Base-by-base conservation (phyloP, 768 basidiomycete species). In the Neoboletus subvelutipes region DNA sequence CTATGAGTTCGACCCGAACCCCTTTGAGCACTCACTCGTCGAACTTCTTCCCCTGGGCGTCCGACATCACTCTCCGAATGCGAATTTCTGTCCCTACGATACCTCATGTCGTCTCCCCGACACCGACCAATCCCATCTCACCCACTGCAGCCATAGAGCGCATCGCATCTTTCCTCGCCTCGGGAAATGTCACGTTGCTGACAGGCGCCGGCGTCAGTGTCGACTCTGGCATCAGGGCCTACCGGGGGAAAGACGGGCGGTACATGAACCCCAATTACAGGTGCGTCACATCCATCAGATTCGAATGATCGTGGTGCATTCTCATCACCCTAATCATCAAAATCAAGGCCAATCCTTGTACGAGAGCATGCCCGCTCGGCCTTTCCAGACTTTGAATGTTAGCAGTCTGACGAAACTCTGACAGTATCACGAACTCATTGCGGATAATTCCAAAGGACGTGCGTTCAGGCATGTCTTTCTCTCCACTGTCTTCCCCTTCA, bases 201-300 rank as follows among this genome's bases (percentile, higher is more conserved):
- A 94, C 93, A 0, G 94, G 94, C 3, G 96, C 96, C 0, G 96
- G 96, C 8, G 91, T 97, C 61, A 92, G 90, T 69, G 94, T 98
- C 29, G 96, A 98, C 71, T 92, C 90, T 28, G 96, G 96, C 45
- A 96, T 98, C 58, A 79, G 92, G 62, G 94, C 94, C n/a, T 97
- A 98, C 73, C 78, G 94, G 55, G 94, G 94, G 1, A 70, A 68
- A 58, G 90, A 95, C 66, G 94, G 94, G 17, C 77, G 87, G 60
- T 93, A 93, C 72, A 84, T 90, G 83, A 91, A 93, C 65, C 90
- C 89, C n/a, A 88, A 92, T 71, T 92, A 90, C 77, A 87, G 85
- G 90, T 91, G 65, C 62, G 82, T 63, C 53, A 2, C 7, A 0
- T 24, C 22, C 33, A 2, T 18, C 26, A 7, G 8, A 24, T 5